Base-by-base conservation (phyloP, 306 rosid species). In the Medicago ruthenica region DNA sequence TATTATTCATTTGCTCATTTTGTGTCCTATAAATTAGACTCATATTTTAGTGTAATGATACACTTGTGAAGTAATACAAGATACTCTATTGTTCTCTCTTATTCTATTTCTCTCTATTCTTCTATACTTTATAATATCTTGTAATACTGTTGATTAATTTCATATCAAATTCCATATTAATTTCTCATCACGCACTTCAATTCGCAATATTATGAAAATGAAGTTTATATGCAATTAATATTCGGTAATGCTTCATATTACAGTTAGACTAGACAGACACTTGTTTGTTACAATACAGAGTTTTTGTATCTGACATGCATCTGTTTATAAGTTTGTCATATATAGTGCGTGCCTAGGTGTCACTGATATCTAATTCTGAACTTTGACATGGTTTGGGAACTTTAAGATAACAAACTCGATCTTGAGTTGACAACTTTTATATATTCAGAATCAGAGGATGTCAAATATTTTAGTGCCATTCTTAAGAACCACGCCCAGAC, bases 221-320 rank as follows among this genome's bases (percentile, higher is more conserved):
- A 7, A 57, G 63, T 57, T 57, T 57, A 3, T 57, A 21, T 57
- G 63, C 8, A 55, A 55, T 54, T 17, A 17, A 54, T 53, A 16
- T 17, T 53, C 11, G 59, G 60, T 27, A 55, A 51, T 51, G 16
- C 34, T 50, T n/a, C 44, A 36, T 7, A 54, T 12, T 40, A 64
- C 15, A 54, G 42, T 58, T 10, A 31, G 42, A n/a, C 45, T n/a
- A 58, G 18, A 22, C 53, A 74, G 3, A 51, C 7, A 65, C 11
- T n/a, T 59, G 76, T 73, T 73, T 73, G 79, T 65, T 34, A 55
- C n/a, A 48, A 3, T 16, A 53, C 22, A 18, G 13, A n/a, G 48
- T 7, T 48, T 36, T 21, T 20, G 71, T 31, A 16, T 54, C 82
- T 82, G 82, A 82, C 82, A n/a, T n/a, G n/a, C n/a, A n/a, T n/a